Evolutionary conservation across 345 rosid genomes (phyloP).

Genomic region (Leavenworthia alabamica): DNA sequence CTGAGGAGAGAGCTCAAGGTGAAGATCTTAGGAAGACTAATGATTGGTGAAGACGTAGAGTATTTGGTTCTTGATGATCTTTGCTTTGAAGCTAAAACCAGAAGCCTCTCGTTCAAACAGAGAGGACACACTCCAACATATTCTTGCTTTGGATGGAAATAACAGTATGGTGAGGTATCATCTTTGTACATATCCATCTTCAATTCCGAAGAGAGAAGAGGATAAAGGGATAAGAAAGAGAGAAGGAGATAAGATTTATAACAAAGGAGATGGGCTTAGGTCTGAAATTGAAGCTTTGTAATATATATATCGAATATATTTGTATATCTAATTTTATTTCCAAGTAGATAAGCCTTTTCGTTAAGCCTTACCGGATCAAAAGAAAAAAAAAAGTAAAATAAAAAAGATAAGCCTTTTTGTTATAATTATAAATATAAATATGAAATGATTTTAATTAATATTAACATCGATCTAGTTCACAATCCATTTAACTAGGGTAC

Average conservation of each 20-base stretch:
- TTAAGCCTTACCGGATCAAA: constrained; percentile 6
- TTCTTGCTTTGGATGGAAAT: constrained; percentile 65
- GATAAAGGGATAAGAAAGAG: neutral
- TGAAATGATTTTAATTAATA: constrained; percentile 1
- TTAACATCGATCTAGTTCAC: neutral
- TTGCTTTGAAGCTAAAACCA: constrained; percentile 68
- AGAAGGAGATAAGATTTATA: neutral
- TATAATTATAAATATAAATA: too few species aligned
- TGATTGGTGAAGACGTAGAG: constrained; percentile 38
- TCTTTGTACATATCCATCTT: constrained; percentile 57
- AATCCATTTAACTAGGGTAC: neutral
- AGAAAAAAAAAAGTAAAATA: neutral
- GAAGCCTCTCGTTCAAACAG: constrained; percentile 83
- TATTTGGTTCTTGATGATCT: constrained; percentile 27
- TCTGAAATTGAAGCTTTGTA: constrained; percentile 12
- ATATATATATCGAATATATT: too few species aligned
- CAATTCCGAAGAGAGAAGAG: constrained; percentile 1
- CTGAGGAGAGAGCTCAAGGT: constrained; percentile 63
- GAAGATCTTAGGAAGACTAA: constrained; percentile 63
- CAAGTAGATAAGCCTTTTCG: constrained; percentile 26
- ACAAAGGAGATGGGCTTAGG: constrained; percentile 15
- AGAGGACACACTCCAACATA: constrained; percentile 70
- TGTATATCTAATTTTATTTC: neutral
- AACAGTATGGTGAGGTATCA: constrained; percentile 58
- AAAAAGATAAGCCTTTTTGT: too few species aligned